A percentile compares a stretch with the other conserved stretches of the same genome.
phyloP scores from a whole-genome alignment of 2,329 filamentous ascomycete species.

The Apiospora malaysiana region DNA sequence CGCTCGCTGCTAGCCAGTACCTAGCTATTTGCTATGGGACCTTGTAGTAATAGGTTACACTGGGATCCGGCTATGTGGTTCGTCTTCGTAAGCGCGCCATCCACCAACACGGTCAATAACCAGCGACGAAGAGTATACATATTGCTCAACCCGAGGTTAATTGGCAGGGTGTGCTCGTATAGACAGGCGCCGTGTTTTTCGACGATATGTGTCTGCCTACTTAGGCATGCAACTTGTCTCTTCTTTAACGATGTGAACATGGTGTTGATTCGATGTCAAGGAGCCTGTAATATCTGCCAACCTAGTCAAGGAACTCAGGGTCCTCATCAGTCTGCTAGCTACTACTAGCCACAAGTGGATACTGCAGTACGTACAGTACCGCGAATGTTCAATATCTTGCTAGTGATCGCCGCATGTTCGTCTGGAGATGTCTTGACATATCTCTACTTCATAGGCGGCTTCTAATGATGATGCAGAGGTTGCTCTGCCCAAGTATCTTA shows the following conservation, averaged over 20 bases:
- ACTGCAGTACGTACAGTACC: neutral
- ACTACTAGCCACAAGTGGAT: neutral
- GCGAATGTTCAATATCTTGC: neutral
- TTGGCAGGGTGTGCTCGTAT: neutral
- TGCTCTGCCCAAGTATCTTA: neutral
- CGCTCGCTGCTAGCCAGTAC: neutral
- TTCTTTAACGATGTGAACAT: too few species aligned
- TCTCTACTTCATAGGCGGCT: neutral
- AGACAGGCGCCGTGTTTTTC: too few species aligned
- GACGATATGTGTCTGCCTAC: too few species aligned
- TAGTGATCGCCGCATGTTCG: conserved; percentile 2
- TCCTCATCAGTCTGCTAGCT: neutral
- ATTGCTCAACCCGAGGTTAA: neutral
- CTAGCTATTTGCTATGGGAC: neutral
- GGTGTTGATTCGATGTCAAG: too few species aligned
- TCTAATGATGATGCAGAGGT: neutral
- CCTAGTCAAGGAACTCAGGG: neutral
- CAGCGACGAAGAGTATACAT: neutral
- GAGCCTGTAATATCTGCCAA: neutral
- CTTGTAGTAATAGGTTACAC: neutral
- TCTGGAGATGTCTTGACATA: neutral
- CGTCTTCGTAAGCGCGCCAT: conserved; percentile 12
- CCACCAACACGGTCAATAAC: neutral
- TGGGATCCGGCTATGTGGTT: neutral
- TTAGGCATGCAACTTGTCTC: too few species aligned